Base-by-base conservation (phyloP, 1,284 basidiomycete species). In the Schizophyllum amplum region DNA sequence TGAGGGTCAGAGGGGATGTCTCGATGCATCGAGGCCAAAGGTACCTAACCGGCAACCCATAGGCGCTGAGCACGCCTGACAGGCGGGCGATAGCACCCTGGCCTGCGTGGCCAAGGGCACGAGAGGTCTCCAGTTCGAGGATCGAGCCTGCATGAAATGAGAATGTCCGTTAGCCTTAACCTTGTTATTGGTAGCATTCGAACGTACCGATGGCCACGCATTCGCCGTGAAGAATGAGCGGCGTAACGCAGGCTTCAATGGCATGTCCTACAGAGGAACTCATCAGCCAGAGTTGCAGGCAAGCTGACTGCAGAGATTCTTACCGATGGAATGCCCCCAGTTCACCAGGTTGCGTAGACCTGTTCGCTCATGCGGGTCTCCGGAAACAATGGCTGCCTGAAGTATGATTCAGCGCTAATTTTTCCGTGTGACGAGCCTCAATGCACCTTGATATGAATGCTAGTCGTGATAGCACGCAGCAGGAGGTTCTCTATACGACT, bases 291-390 rank as follows among this genome's bases (percentile, higher is more conserved):
- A 6, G 27, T 33, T 33, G 27, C 27, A 33, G 13, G n/a, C n/a
- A n/a, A n/a, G n/a, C n/a, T n/a, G n/a, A n/a, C n/a, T n/a, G n/a
- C n/a, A n/a, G n/a, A n/a, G n/a, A n/a, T n/a, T n/a, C n/a, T n/a
- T n/a, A 42, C 33, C 48, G 65, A 98, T 94, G 42, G 90, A 92
- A 71, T 98, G 95, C 1, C 94, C 95, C 67, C 97, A 98, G 74
- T 98, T 98, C 75, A 98, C 94, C 53, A 98, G 86, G 75, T 97
- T 97, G 61, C 94, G 90, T 47, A 98, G 80, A 47, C 95, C 92
- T 0, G 94, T 94, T 9, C 33, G 33, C 74, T 98, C 95, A 67
- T 89, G 91, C 72, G 94, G 92, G 74, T 98, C 94, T 65, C 93
- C 83, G 27, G 94, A 94, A 62, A 98, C 94, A 65, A 98, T 97